Evolutionary conservation across 1,284 basidiomycete species (phyloP).

Genomic region (Peniophora sp.): DNA sequence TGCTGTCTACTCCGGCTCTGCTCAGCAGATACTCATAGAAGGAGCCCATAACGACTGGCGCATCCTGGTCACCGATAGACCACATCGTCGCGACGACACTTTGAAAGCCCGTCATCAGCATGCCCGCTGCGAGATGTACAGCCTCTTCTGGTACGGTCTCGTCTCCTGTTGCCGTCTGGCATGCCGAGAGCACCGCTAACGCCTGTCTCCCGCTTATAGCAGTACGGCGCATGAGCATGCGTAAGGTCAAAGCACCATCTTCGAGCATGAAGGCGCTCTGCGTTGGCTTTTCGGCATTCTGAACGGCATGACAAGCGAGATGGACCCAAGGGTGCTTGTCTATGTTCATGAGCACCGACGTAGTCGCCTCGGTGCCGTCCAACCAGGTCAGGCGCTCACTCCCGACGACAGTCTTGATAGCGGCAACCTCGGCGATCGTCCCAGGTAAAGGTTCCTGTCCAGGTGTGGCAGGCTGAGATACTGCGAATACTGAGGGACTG

Average conservation of each 20-base stretch:
- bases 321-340: background rate
- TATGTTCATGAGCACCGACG: background rate
- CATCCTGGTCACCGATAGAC: constrained; percentile 8
- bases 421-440: background rate
- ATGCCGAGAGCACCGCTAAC: constrained; percentile 11
- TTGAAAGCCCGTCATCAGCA: constrained; percentile 10
- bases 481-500: background rate
- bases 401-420: background rate
- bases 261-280: background rate
- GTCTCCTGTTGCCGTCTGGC: constrained; percentile 13
- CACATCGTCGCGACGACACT: constrained; percentile 13
- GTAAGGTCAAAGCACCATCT: background rate
- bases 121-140: constrained; percentile 12
- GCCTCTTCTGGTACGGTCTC: constrained; percentile 9
- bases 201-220: background rate
- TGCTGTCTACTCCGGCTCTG: background rate
- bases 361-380: background rate
- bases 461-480: background rate
- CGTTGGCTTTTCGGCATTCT: background rate
- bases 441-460: background rate
- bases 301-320: background rate
- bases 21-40: background rate
- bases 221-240: background rate
- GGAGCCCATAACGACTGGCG: background rate
- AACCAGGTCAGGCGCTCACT: background rate